Evolutionary conservation across 2,329 filamentous ascomycete genomes (phyloP), one percentile per base, ranked within the genome.

Genomic region (Phoma herbarum): DNA sequence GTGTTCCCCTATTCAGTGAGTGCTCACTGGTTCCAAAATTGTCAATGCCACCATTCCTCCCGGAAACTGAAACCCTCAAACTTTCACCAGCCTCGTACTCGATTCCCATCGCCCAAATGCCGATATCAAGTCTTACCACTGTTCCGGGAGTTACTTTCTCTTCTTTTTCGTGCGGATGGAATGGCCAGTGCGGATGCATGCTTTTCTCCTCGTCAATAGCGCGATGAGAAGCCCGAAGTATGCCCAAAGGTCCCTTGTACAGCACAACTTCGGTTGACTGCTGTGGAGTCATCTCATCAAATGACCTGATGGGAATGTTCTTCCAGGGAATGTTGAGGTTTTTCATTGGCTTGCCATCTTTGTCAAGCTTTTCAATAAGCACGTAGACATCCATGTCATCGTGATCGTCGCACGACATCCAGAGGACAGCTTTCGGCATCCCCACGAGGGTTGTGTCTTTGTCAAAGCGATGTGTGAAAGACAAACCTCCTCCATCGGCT

Each of bases 1-100:
- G 78, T 28, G 62, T 57, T 0, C 79, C 79, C 61, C 73, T 74
- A 33, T 60, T 62, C 26, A 52, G 45, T 0, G 74, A 72, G 0
- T 71, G 64, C 1, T 71, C 69, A 8, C 72, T 20, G 35, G n/a
- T 39, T 16, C n/a, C 35, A 20, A 39, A 39, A 11, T 39, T 39
- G 18, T 20, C 18, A 9, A 39, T 37, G 18, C 35, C 35, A 8
- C n/a, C 35, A 20, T 37, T 37, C 35, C 35, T n/a, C 35, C 35
- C 35, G 18, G 35, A 39, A 9, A 39, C 35, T 39, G 35, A 39
- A n/a, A 39, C 18, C 20, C 35, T 39, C 9, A 39, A 20, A 11
- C n/a, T 20, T n/a, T 39, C 35, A 39, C 35, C n/a, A 10, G 35
- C 35, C 35, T 39, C 35, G 9, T 39, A 39, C 35, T 39, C 35